A percentile compares a stretch with the other conserved stretches of the same genome.
Evolutionary conservation across 345 rosid genomes (phyloP).

Genomic region (Rhizophora mangle): DNA sequence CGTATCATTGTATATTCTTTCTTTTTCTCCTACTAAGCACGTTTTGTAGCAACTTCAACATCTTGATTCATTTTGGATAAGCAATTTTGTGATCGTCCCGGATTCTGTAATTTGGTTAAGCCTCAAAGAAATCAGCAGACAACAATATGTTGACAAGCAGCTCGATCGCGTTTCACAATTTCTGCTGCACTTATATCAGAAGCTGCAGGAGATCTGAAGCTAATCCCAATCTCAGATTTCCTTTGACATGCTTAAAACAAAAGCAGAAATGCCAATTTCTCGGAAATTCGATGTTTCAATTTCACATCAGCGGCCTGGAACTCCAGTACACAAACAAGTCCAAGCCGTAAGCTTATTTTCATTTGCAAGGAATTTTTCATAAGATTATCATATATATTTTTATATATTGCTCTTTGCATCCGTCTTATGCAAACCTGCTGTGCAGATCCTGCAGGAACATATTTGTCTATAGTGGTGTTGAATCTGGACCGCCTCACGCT

Average conservation of each 20-base stretch:
- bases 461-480: constrained; percentile 24
- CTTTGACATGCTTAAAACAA: background rate
- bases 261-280: background rate
- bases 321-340: background rate
- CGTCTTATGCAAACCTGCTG: background rate
- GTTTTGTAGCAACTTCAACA: background rate
- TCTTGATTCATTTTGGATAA: background rate
- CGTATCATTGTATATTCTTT: too few species aligned
- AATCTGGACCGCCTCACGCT: constrained; percentile 22
- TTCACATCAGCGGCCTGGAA: background rate
- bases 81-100: too few species aligned
- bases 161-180: background rate
- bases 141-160: background rate
- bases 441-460: constrained; percentile 18
- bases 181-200: too few species aligned
- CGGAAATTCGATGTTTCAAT: background rate
- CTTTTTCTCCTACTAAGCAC: background rate
- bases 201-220: too few species aligned
- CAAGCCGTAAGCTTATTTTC: background rate
- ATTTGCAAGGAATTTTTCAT: too few species aligned
- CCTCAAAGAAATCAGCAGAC: background rate
- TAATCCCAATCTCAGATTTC: background rate
- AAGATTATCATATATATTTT: background rate
- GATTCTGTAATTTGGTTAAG: too few species aligned
- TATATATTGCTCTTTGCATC: background rate